Evolutionary conservation across 73 alveolate genomes (phyloP).

Genomic region (Tetrahymena borealis): DNA sequence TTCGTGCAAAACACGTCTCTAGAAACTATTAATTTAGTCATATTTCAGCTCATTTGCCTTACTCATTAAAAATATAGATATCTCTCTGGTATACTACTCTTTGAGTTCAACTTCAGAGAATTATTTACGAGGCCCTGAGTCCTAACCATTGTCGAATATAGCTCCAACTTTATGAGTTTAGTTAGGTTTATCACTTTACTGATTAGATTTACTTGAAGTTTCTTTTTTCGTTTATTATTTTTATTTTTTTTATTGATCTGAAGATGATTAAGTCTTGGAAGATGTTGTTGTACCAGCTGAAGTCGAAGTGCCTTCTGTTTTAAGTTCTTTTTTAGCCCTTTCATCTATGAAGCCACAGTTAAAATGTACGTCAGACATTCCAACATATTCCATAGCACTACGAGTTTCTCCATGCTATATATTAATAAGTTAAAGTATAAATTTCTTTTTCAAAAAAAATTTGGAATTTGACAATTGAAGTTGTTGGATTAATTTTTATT

Average conservation of each 20-base stretch:
- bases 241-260: neutral
- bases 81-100: neutral
- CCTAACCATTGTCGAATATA: neutral
- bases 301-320: neutral
- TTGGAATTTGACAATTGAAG: neutral
- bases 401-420: neutral
- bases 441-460: neutral
- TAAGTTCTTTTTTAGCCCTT: neutral
- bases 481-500: neutral
- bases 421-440: neutral
- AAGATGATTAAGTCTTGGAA: neutral
- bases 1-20: constrained; percentile 54
- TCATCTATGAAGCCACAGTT: constrained; percentile 2
- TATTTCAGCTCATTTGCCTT: constrained; percentile 8
- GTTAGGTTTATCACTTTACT: constrained; percentile 41
- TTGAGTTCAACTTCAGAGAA: constrained; percentile 25
- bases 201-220: constrained; percentile 36
- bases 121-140: constrained; percentile 7
- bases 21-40: constrained; percentile 42
- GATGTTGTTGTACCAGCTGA: neutral
- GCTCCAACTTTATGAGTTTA: neutral
- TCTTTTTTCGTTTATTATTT: constrained; percentile 38
- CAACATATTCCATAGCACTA: constrained; percentile 1
- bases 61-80: neutral
- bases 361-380: neutral